Evolutionary conservation across 192 early-diverging fungal genomes (phyloP).

Genomic region (Umbelopsis sp.): DNA sequence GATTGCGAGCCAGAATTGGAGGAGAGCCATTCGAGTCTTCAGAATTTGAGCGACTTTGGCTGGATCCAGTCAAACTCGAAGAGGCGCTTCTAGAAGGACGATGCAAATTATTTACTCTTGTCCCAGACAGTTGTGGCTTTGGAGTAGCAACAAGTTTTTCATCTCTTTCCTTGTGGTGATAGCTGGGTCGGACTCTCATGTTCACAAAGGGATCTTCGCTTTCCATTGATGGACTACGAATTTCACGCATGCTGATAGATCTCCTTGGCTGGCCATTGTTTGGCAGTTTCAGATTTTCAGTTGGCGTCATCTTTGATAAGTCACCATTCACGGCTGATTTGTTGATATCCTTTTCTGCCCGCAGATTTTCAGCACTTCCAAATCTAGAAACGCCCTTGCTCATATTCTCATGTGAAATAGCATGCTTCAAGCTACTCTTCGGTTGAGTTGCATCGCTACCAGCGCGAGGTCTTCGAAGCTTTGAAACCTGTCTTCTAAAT

Average conservation of each 20-base stretch:
- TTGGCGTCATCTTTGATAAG: neutral
- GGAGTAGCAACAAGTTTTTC: too few species aligned
- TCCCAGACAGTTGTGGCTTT: too few species aligned
- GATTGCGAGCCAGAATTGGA: neutral
- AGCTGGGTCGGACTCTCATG: neutral
- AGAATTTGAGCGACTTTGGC: constrained; percentile 4
- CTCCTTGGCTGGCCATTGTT: constrained; percentile 14
- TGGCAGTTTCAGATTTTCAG: neutral
- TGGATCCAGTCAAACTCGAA: neutral
- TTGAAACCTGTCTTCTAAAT: constrained; percentile 10
- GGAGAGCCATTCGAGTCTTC: constrained; percentile 6
- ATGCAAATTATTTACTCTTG: neutral
- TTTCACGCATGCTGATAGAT: constrained; percentile 19
- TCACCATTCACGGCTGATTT: neutral
- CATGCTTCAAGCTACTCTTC: neutral
- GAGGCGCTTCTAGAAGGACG: neutral
- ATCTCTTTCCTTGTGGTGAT: neutral
- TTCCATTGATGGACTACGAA: constrained; percentile 16
- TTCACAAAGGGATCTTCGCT: neutral
- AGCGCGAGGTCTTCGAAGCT: constrained; percentile 15
- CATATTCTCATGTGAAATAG: neutral
- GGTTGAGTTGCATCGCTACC: constrained; percentile 1
- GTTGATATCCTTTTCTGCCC: neutral
- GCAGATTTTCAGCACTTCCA: neutral
- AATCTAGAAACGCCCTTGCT: neutral